These are phyloP conservation scores for Zymoseptoria brevis DNA, from an alignment of 2,329 filamentous ascomycete species.

Conservation along the genomic window DNA sequence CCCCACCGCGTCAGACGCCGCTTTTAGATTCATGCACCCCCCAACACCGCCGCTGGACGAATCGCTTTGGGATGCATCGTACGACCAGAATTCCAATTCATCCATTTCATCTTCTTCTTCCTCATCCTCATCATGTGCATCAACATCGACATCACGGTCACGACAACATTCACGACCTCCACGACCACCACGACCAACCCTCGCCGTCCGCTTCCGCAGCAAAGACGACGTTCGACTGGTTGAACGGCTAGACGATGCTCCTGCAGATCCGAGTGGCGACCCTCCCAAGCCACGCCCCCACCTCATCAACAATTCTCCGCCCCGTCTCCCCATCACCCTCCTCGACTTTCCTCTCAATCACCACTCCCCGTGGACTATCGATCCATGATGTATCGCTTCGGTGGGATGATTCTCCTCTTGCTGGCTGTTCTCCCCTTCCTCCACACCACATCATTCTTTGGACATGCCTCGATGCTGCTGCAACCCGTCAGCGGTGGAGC, in stretches of 20 bases:
- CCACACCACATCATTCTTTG: slow-evolving; percentile 18
- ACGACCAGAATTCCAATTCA: too few relatives aligned
- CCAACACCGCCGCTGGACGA: too few relatives aligned
- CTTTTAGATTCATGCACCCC: too few relatives aligned
- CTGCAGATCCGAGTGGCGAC: slow-evolving; percentile 13
- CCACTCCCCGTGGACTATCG: slow-evolving; percentile 12
- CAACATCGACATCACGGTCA: not conserved
- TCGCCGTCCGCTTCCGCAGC: slow-evolving; percentile 22
- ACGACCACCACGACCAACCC: slow-evolving; percentile 4
- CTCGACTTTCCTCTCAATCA: slow-evolving; percentile 10
- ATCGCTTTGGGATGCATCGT: too few relatives aligned
- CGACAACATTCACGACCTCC: not conserved
- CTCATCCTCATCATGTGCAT: not conserved
- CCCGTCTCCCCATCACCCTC: not conserved
- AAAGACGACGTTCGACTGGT: slow-evolving; percentile 23
- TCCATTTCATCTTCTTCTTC: too few relatives aligned
- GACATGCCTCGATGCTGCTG: slow-evolving; percentile 18
- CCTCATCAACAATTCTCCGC: slow-evolving; percentile 3
- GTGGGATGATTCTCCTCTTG: slow-evolving; percentile 20
- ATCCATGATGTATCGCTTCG: slow-evolving; percentile 23
- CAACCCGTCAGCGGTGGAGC: slow-evolving; percentile 26
- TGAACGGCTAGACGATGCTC: slow-evolving; percentile 9
- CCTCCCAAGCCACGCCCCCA: not conserved
- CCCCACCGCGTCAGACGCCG: too few relatives aligned
- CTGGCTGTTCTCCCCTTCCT: slow-evolving; percentile 23